Base-by-base conservation (phyloP, 805 yeast species). In the Zygosaccharomyces kombuchaensis region DNA sequence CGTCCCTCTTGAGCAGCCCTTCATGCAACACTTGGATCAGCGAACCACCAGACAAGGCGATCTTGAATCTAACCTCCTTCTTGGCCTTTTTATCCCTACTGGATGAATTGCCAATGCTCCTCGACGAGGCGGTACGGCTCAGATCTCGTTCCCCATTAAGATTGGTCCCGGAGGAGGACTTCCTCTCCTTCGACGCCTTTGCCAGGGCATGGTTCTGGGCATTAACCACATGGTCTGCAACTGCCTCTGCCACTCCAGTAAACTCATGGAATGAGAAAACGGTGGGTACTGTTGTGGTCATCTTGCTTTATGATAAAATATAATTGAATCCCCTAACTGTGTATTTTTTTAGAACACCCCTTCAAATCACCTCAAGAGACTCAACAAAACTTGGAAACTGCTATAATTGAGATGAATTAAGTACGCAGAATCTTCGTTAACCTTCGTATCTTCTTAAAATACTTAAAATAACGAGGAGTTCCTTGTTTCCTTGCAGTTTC, bases 231-330 rank as follows among this genome's bases (percentile, higher is more conserved):
- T 90, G 96, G 67, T 93, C 96, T 1, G 97, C 97, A 23, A 91
- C 96, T 19, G 98, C 98, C 44, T 86, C 95, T 2, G 98, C 97
- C 26, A 91, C 96, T 13, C 87, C 93, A 23, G 81, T 73, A 59
- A 87, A 83, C 65, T 86, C 95, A 36, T 89, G 93, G 65, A 93
- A 91, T 41, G 96, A 87, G 74, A 87, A 90, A 43, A 91, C 84
- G 50, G 88, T 81, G 14, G 99, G 98, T 19, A 89, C 96, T 5
- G 96, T 86, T 3, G 96, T 87, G 2, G 96, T 87, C 96, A 88
- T 88, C 29, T 9, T 26, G 34, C 12, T 9, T 22, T 10, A n/a
- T 22, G 38, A 22, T 16, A 10, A 12, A 22, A 38, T 17, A 25
- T 16, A 10, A 27, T 12, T 14, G 34, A 38, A 21, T 27, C 19